Percentiles rank a stretch among this genome's conserved stretches.
Evolutionary conservation across 176 grass and related monocot genomes (phyloP).

Genomic region (Sorghum bicolor): DNA sequence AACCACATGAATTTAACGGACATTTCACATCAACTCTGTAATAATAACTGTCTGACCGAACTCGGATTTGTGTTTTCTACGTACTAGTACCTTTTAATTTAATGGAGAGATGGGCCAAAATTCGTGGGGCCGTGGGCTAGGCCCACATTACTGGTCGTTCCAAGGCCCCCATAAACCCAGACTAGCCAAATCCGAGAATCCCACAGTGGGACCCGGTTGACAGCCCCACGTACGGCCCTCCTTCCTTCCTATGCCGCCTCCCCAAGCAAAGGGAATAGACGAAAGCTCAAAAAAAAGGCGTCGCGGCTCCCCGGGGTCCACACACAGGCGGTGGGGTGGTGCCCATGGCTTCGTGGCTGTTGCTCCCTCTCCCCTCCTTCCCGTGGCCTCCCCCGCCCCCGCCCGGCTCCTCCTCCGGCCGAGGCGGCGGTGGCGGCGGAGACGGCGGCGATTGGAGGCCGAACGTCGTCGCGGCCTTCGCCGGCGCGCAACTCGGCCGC

Average conservation of each 20-base stretch:
- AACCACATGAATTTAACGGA: too few species aligned
- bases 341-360: constrained; percentile 42
- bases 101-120: not conserved
- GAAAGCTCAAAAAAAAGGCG: constrained; percentile 10
- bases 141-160: not conserved
- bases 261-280: constrained; percentile 35
- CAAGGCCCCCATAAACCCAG: not conserved
- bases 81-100: not conserved
- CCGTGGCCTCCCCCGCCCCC: constrained; percentile 46
- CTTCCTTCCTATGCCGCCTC: constrained; percentile 10
- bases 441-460: constrained; percentile 45
- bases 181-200: not conserved
- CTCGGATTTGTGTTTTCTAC: too few species aligned
- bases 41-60: too few species aligned
- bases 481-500: constrained; percentile 47
- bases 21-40: too few species aligned
- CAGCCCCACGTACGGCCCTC: not conserved
- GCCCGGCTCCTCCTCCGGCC: constrained; percentile 41
- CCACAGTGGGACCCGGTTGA: not conserved
- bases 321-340: not conserved
- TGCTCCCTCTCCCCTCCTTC: constrained; percentile 41
- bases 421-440: constrained; percentile 29
- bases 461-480: constrained; percentile 39
- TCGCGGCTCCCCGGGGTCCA: constrained; percentile 25
- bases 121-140: not conserved